Evolutionary conservation across 2,329 filamentous ascomycete species (phyloP), one percentile per base, ranked within the genome.

Genomic region (Cercospora sp.): DNA sequence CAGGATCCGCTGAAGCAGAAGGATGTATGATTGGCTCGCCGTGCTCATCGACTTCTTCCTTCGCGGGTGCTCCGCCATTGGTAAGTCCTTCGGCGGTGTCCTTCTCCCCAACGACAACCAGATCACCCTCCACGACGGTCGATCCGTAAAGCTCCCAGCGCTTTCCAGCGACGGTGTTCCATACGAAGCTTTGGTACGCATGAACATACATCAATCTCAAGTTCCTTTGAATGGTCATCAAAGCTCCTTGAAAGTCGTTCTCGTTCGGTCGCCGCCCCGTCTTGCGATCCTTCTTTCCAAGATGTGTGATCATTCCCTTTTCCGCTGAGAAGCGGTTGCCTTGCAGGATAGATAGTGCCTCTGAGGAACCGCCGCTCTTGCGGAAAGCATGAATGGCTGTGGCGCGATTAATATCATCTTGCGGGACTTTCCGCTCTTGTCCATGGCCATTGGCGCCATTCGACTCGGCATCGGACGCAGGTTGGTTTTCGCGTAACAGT

Each of bases 201-300:
- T 99, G 95, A 16, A 97, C 90, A 78, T 98, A 99, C 91, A 99
- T 97, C 67, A 93, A 87, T 53, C 93, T 88, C 74, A 98, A 84
- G 60, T 91, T 92, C 18, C 94, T 87, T 26, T 91, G 91, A 70
- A 99, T 94, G 64, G 87, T 86, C 76, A 90, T 87, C 62, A 99
- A 81, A 0, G 95, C 93, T 26, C 94, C 94, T 68, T 92, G 85
- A 78, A 88, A 95, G 80, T 99, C 94, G 53, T 85, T 86, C 45
- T 81, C 81, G 24, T 85, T 83, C 63, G 79, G 76, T 45, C 82
- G 80, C 67, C 84, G 82, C 32, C 84, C 85, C 5, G 75, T 77
- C 65, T 78, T 79, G 58, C 77, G 76, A 66, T 83, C 81, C 24
- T 78, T 77, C 28, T 78, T 81, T 65, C 82, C 82, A 24, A 98